Conservation (phyloP, 305 asterid genomes). For the Coffea humblotiana region DNA sequence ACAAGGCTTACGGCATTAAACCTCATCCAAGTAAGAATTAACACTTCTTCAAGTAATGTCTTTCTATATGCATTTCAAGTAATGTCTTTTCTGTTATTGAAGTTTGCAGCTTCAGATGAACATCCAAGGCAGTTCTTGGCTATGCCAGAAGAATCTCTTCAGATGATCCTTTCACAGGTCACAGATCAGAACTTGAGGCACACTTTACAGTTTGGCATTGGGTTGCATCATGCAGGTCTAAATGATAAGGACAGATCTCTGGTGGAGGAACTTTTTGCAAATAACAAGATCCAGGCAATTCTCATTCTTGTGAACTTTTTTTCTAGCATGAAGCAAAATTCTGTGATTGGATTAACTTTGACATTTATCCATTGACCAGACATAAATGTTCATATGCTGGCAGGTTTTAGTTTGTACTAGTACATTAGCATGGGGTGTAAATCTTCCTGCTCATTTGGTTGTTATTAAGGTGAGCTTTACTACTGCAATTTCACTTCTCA, state of each 20-base stretch:
- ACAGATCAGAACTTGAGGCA: conserved; percentile 95
- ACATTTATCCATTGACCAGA: conserved; percentile 1
- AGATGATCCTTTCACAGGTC: conserved; percentile 94
- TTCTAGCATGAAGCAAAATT: conserved; percentile 6
- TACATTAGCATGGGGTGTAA: conserved; percentile 99
- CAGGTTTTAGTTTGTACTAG: conserved; percentile 98
- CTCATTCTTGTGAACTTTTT: conserved; percentile 15
- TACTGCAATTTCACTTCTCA: neutral
- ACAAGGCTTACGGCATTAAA: conserved; percentile 98
- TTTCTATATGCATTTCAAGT: conserved; percentile 11
- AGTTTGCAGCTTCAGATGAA: conserved; percentile 99
- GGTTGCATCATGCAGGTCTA: conserved; percentile 96
- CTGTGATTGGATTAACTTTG: neutral
- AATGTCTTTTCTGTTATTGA: conserved; percentile 22
- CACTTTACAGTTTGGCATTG: conserved; percentile 97
- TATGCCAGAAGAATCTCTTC: conserved; percentile 93
- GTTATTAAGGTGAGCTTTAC: conserved; percentile 71
- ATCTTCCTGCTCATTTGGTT: conserved; percentile 99
- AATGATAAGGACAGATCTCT: conserved; percentile 96
- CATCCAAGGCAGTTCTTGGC: conserved; percentile 81
- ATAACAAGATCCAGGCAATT: conserved; percentile 93
- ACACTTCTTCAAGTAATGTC: conserved; percentile 13
- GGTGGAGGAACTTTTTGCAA: conserved; percentile 97
- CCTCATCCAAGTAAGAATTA: conserved; percentile 80
- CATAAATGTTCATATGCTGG: conserved; percentile 18